A percentile compares a stretch with the other conserved stretches of the same genome.
Conservation (phyloP, 148 eudicot genomes). For the Cornus florida region DNA sequence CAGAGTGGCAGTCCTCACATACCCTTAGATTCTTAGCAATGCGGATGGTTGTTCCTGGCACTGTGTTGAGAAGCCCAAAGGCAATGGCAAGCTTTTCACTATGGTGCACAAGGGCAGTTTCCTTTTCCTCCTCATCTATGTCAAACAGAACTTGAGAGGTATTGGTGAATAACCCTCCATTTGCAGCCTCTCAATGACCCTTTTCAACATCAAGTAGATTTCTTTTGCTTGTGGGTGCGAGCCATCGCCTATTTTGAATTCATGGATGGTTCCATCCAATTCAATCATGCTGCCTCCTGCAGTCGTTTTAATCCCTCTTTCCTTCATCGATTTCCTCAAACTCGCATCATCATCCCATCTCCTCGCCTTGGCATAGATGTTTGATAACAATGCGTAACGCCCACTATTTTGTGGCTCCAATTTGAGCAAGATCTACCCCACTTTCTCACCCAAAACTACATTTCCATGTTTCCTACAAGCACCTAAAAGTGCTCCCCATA, state of each 20-base stretch:
- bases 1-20: conserved; percentile 34
- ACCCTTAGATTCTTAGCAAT: conserved; percentile 39
- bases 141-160: conserved; percentile 33
- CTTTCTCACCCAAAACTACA: conserved; percentile 31
- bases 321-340: conserved; percentile 35
- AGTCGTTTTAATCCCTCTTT: conserved; percentile 36
- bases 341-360: conserved; percentile 37
- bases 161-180: conserved; percentile 29
- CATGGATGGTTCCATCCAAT: conserved; percentile 31
- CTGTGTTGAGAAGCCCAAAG: conserved; percentile 35
- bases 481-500: conserved; percentile 49
- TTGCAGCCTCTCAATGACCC: conserved; percentile 17
- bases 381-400: conserved; percentile 37
- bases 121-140: conserved; percentile 38
- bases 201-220: conserved; percentile 28
- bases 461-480: conserved; percentile 43
- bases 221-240: conserved; percentile 30
- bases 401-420: conserved; percentile 39
- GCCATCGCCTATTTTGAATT: conserved; percentile 40
- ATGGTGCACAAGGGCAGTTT: conserved; percentile 32
- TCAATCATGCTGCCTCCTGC: conserved; percentile 31
- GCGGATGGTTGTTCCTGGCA: conserved; percentile 27
- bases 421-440: conserved; percentile 32
- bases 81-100: conserved; percentile 49
- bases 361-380: conserved; percentile 46